Percentiles rank a stretch among this genome's conserved stretches.
phyloP scores from a whole-genome alignment of 257 asterid genomes.

The Catharanthus roseus region DNA sequence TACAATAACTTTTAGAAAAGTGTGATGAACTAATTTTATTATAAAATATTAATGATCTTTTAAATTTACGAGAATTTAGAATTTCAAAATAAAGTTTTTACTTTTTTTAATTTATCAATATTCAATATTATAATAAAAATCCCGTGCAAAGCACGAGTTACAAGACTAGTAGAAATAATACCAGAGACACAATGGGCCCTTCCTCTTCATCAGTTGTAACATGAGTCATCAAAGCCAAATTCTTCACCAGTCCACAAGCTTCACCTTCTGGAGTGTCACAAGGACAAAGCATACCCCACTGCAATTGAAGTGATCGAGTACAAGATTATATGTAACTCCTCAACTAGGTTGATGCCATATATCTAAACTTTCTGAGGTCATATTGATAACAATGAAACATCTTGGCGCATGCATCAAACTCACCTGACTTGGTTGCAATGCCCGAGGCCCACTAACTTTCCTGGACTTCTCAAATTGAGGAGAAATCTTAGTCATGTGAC shows the following conservation, averaged over 20 bases:
- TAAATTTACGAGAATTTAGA: too few species aligned
- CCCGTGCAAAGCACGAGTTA: too few species aligned
- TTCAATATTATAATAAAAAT: too few species aligned
- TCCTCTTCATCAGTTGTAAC: slow-evolving; percentile 96
- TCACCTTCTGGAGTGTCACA: slow-evolving; percentile 99
- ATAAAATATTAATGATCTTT: too few species aligned
- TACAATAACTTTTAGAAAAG: too few species aligned
- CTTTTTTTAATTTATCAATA: too few species aligned
- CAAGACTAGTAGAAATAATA: too few species aligned
- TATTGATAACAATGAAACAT: background rate
- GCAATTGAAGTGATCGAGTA: slow-evolving; percentile 26
- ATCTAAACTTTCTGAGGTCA: background rate
- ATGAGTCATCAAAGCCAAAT: slow-evolving; percentile 95
- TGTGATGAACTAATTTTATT: too few species aligned
- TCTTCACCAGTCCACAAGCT: slow-evolving; percentile 95
- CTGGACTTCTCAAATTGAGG: slow-evolving; percentile 95
- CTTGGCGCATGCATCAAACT: slow-evolving; percentile 4
- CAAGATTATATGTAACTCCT: slow-evolving; percentile 4
- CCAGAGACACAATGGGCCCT: slow-evolving; percentile 81
- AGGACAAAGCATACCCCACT: slow-evolving; percentile 99
- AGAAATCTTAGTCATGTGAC: slow-evolving; percentile 77
- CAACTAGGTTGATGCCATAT: background rate
- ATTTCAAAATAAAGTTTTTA: too few species aligned
- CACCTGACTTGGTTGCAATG: slow-evolving; percentile 98
- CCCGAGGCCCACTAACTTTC: slow-evolving; percentile 98